A percentile compares a stretch with the other conserved stretches of the same genome.
phyloP scores from a whole-genome alignment of 116 monocot genomes.

The Papilionanthe hybrid region DNA sequence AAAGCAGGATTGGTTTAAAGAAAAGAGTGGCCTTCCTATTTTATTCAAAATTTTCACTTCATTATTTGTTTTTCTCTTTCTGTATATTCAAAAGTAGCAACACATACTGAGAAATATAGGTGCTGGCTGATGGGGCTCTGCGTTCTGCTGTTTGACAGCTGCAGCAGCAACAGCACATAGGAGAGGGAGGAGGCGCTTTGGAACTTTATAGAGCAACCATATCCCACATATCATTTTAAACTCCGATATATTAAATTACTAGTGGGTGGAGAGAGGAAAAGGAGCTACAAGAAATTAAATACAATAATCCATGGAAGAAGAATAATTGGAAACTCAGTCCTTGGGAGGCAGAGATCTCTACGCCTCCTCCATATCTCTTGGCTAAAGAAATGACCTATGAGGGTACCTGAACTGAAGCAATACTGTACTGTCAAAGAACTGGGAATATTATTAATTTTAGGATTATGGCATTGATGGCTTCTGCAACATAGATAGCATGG shows the following conservation, averaged over 20 bases:
- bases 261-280: not conserved
- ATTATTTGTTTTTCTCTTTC: not conserved
- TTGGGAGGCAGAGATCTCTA: conserved; percentile 3
- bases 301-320: conserved; percentile 20
- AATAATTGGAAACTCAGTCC: conserved; percentile 21
- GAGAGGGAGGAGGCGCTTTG: not conserved
- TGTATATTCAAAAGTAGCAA: conserved; percentile 1
- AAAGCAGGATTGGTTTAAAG: conserved; percentile 5
- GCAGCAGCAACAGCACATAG: conserved; percentile 4
- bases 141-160: not conserved
- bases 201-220: not conserved
- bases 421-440: not conserved
- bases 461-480: too few relatives aligned
- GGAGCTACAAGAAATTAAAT: not conserved
- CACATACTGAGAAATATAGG: conserved; percentile 3
- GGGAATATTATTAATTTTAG: conserved; percentile 1
- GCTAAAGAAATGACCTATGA: conserved; percentile 1
- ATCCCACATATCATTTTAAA: not conserved
- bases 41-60: not conserved
- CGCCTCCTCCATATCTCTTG: not conserved
- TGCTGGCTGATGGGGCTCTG: conserved; percentile 6
- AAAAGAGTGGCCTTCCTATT: not conserved
- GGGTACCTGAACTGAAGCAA: not conserved
- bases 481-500: too few relatives aligned
- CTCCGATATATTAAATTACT: not conserved